phyloP scores from a whole-genome alignment of 2,329 filamentous ascomycete genomes.

The Ophiocordyceps unilateralis region DNA sequence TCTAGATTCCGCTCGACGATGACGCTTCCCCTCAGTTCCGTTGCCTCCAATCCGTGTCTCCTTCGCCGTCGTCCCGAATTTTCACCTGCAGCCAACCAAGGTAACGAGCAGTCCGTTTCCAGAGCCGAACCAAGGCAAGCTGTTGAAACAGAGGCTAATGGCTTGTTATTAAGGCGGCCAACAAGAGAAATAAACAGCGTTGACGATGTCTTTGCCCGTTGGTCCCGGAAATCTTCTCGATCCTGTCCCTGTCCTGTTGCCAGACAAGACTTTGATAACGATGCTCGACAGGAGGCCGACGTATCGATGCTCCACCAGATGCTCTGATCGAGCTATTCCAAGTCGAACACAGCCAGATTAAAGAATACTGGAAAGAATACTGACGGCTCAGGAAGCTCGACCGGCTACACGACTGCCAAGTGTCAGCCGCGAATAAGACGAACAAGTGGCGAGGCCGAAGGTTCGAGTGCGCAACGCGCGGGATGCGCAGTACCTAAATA shows the following conservation, averaged over 20 bases:
- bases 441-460: background rate
- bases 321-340: background rate
- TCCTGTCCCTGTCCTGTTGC: background rate
- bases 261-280: background rate
- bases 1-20: too few relatives aligned
- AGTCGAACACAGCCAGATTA: background rate
- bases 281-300: background rate
- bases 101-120: too few relatives aligned
- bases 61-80: too few relatives aligned
- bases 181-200: too few relatives aligned
- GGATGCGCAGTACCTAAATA: slow-evolving; percentile 1
- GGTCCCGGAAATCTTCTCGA: too few relatives aligned
- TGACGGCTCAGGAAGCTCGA: background rate
- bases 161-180: too few relatives aligned
- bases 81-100: too few relatives aligned
- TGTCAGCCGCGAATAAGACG: background rate
- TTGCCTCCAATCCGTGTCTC: too few relatives aligned
- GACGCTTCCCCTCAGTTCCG: too few relatives aligned
- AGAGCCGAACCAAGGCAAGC: too few relatives aligned
- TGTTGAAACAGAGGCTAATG: too few relatives aligned
- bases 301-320: background rate
- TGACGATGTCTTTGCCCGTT: background rate
- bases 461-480: background rate
- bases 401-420: background rate
- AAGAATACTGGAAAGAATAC: background rate